A percentile compares a stretch with the other conserved stretches of the same genome.
These are phyloP conservation scores for Mycoemilia scoparia DNA, from an alignment of 192 early-diverging fungal genomes.

Conservation along the genomic window DNA sequence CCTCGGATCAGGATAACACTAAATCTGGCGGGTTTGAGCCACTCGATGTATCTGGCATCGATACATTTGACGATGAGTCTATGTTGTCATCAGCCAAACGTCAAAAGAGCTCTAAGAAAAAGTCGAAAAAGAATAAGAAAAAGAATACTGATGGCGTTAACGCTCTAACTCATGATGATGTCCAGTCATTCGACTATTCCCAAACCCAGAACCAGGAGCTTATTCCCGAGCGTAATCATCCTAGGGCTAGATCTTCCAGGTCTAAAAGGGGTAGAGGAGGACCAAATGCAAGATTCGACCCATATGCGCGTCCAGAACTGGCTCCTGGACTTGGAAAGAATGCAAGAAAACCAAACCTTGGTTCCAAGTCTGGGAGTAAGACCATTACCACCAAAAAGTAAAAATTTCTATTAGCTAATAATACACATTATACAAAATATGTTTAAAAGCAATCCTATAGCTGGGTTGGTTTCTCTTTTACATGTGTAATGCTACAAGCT, in stretches of 20 bases:
- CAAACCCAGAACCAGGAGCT: slow-evolving; percentile 2
- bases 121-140: not conserved
- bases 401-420: not conserved
- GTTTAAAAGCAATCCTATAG: too few species aligned
- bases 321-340: slow-evolving; percentile 5
- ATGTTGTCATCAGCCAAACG: too few species aligned
- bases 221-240: slow-evolving; percentile 3
- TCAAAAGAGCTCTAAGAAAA: not conserved
- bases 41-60: slow-evolving; percentile 1
- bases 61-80: not conserved
- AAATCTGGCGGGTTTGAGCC: slow-evolving; percentile 8
- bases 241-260: not conserved
- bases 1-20: not conserved
- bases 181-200: slow-evolving; percentile 9
- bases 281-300: slow-evolving; percentile 8
- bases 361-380: slow-evolving; percentile 11
- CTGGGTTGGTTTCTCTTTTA: too few species aligned
- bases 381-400: slow-evolving; percentile 18
- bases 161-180: not conserved
- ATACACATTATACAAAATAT: too few species aligned
- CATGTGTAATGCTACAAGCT: too few species aligned
- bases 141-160: not conserved
- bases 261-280: not conserved
- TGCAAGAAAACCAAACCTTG: slow-evolving; percentile 3
- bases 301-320: slow-evolving; percentile 9